These are phyloP conservation scores for Suillus occidentalis DNA, from an alignment of 768 basidiomycete species.

Conservation along the genomic window DNA sequence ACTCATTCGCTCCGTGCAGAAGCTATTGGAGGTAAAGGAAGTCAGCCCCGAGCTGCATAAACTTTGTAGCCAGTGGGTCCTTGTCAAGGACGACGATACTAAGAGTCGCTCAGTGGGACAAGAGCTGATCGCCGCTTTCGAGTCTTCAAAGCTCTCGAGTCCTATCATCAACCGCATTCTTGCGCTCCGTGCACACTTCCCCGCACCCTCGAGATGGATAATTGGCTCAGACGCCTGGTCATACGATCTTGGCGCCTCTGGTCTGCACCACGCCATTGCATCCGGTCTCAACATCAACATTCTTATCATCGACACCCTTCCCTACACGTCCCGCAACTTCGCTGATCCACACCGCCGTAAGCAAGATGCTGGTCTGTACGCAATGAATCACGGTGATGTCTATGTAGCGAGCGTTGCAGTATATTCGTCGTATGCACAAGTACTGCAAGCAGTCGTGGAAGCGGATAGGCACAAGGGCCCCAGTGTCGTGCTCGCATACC, in stretches of 20 bases:
- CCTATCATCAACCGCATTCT: slow-evolving; percentile 58
- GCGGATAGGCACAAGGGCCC: slow-evolving; percentile 91
- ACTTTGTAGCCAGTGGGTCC: slow-evolving; percentile 77
- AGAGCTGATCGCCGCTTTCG: slow-evolving; percentile 53
- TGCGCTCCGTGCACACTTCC: slow-evolving; percentile 58
- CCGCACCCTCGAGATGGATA: slow-evolving; percentile 85
- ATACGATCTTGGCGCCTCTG: slow-evolving; percentile 93
- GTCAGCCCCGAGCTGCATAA: slow-evolving; percentile 61
- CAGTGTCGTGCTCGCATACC: slow-evolving; percentile 89
- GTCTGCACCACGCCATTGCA: slow-evolving; percentile 91
- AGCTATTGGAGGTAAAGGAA: slow-evolving; percentile 54
- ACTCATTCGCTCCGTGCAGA: slow-evolving; percentile 63
- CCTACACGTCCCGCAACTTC: slow-evolving; percentile 78
- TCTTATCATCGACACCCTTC: slow-evolving; percentile 89
- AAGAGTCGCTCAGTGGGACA: slow-evolving; percentile 62
- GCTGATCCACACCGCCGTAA: slow-evolving; percentile 77
- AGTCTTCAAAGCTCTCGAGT: slow-evolving; percentile 39
- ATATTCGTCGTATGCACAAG: slow-evolving; percentile 94
- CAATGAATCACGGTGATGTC: slow-evolving; percentile 97
- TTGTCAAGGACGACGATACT: slow-evolving; percentile 66
- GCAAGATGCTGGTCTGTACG: slow-evolving; percentile 96
- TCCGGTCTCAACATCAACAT: slow-evolving; percentile 93
- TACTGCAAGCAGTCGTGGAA: slow-evolving; percentile 86
- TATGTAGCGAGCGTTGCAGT: slow-evolving; percentile 95
- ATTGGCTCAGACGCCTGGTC: slow-evolving; percentile 99